A percentile compares a stretch with the other conserved stretches of the same genome.
phyloP scores from a whole-genome alignment of 257 asterid species.

The Avicennia marina region DNA sequence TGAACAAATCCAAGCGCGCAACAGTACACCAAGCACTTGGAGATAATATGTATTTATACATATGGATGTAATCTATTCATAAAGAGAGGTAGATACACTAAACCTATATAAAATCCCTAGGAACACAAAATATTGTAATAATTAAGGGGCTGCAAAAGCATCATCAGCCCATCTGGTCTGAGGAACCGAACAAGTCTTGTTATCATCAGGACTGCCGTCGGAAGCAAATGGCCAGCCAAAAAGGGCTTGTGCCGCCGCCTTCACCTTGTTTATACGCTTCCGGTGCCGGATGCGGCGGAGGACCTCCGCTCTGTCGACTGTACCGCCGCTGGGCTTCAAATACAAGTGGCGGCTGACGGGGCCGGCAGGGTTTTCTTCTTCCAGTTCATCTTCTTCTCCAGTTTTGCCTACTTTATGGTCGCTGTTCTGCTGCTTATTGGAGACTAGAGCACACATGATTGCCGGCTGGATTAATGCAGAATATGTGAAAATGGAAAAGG shows the following conservation, averaged over 20 bases:
- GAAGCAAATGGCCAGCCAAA: conserved; percentile 32
- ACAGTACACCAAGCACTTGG: neutral
- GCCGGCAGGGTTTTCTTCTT: conserved; percentile 10
- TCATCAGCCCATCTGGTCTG: conserved; percentile 61
- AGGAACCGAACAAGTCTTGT: conserved; percentile 1
- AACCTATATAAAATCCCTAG: too few relatives aligned
- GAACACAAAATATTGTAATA: too few relatives aligned
- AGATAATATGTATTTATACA: neutral
- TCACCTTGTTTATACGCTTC: conserved; percentile 44
- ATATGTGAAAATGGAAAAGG: neutral
- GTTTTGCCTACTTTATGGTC: neutral
- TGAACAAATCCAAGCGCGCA: neutral
- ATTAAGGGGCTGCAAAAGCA: conserved; percentile 68
- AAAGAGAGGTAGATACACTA: too few relatives aligned
- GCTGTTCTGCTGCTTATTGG: conserved; percentile 13
- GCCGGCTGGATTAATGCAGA: neutral
- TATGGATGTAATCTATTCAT: too few relatives aligned
- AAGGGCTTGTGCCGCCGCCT: conserved; percentile 37
- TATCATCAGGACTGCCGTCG: neutral
- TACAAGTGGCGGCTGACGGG: conserved; percentile 33
- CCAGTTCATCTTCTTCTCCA: conserved; percentile 22
- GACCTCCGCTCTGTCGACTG: conserved; percentile 47
- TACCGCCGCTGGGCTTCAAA: conserved; percentile 41
- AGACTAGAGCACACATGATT: conserved; percentile 22
- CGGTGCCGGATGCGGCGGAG: conserved; percentile 75